Percentiles rank a stretch among this genome's conserved stretches.
phyloP scores from a whole-genome alignment of 306 rosid species.

The Pyrus bretschneideri region DNA sequence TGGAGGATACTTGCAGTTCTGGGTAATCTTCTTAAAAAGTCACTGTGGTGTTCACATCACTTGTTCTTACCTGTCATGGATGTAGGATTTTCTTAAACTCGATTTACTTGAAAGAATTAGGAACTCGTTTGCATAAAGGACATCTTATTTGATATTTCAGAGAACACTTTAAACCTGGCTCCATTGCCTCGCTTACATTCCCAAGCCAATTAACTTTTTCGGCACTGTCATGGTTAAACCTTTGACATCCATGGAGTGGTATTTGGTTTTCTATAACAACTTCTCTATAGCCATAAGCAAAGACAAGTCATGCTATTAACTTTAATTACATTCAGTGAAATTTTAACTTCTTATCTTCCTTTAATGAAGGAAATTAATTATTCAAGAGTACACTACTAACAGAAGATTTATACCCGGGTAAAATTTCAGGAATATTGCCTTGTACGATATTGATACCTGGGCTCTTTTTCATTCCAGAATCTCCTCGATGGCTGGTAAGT shows the following conservation, averaged over 20 bases:
- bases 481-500: constrained; percentile 97
- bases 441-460: constrained; percentile 88
- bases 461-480: constrained; percentile 90
- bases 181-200: not conserved
- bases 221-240: not conserved
- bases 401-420: not conserved
- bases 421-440: constrained; percentile 66
- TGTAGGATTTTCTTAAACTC: not conserved
- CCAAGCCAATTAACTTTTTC: not conserved
- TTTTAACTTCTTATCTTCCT: not conserved
- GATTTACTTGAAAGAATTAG: not conserved
- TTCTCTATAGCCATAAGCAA: not conserved
- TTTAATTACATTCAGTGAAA: not conserved
- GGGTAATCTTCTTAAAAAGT: constrained; percentile 47
- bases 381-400: not conserved
- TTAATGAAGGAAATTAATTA: not conserved
- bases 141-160: not conserved
- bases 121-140: not conserved
- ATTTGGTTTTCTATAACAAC: not conserved
- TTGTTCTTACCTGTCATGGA: not conserved
- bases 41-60: not conserved
- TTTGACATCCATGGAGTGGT: not conserved
- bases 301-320: not conserved
- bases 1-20: constrained; percentile 95
- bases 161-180: not conserved